These are phyloP conservation scores for Singerocomus inundabilis DNA, from an alignment of 1,284 basidiomycete genomes.

Conservation along the genomic window DNA sequence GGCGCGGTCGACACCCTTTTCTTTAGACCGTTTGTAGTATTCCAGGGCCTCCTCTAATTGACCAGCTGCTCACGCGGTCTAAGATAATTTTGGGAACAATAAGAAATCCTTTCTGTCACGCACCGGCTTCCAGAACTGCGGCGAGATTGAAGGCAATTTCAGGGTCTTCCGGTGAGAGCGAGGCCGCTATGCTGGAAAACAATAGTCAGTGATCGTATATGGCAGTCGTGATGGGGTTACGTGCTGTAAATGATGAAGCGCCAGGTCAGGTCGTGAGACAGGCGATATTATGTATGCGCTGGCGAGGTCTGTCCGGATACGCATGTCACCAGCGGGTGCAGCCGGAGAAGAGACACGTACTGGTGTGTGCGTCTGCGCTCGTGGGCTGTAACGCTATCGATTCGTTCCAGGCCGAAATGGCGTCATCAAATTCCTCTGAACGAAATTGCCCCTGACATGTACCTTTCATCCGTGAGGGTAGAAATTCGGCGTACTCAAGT, in stretches of 20 bases:
- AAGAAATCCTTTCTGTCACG: constrained; percentile 36
- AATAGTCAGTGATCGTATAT: constrained; percentile 31
- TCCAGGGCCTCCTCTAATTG: constrained; percentile 77
- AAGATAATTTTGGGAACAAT: constrained; percentile 34
- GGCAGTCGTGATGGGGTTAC: constrained; percentile 31
- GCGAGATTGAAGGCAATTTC: constrained; percentile 95
- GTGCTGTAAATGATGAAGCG: constrained; percentile 84
- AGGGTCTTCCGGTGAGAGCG: constrained; percentile 87
- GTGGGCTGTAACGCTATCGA: constrained; percentile 81
- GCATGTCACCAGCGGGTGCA: constrained; percentile 29
- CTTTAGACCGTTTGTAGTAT: constrained; percentile 77
- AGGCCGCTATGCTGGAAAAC: constrained; percentile 72
- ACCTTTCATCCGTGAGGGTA: constrained; percentile 14
- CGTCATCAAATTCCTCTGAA: constrained; percentile 81
- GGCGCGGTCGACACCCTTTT: constrained; percentile 81
- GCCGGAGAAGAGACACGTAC: constrained; percentile 46
- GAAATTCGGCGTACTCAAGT: constrained; percentile 61
- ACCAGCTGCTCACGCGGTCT: constrained; percentile 52
- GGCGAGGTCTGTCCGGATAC: constrained; percentile 67
- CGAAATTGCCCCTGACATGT: constrained; percentile 18
- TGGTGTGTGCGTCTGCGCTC: constrained; percentile 90
- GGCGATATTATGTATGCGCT: constrained; percentile 91
- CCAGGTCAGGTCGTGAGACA: constrained; percentile 84
- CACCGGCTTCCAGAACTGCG: constrained; percentile 86
- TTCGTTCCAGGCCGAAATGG: constrained; percentile 85